Evolutionary conservation across 2,329 filamentous ascomycete species (phyloP).

Genomic region (Trichoderma sp.): DNA sequence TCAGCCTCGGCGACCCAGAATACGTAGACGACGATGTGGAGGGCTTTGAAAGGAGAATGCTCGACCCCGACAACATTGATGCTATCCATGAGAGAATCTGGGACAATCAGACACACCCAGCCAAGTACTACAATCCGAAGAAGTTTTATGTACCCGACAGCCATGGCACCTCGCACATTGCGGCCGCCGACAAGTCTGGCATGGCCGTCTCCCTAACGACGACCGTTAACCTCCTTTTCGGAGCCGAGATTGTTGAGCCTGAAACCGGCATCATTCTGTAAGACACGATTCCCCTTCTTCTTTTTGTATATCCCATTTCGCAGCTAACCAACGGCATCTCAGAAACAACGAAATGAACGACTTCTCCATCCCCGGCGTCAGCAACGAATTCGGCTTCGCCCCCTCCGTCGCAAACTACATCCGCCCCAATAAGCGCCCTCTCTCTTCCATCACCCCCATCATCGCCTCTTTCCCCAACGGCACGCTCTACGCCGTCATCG

Average conservation of each 20-base stretch:
- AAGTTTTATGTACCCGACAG: constrained; percentile 67
- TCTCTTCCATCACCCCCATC: constrained; percentile 79
- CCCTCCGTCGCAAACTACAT: constrained; percentile 82
- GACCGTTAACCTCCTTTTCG: constrained; percentile 86
- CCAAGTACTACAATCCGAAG: constrained; percentile 72
- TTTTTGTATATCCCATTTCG: no score
- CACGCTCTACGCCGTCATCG: constrained; percentile 67
- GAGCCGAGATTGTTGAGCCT: constrained; percentile 75
- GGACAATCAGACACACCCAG: constrained; percentile 70
- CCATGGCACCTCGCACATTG: constrained; percentile 73
- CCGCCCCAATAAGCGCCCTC: constrained; percentile 74
- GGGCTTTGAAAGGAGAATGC: constrained; percentile 66
- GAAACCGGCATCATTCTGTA: constrained; percentile 79
- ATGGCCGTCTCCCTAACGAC: constrained; percentile 81
- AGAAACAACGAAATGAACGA: constrained; percentile 71
- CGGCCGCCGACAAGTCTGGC: constrained; percentile 70
- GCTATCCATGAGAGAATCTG: constrained; percentile 67
- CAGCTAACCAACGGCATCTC: constrained; percentile 8
- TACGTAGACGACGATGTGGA: constrained; percentile 64
- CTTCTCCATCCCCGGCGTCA: constrained; percentile 78
- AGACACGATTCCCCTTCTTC: no score
- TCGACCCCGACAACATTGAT: constrained; percentile 61
- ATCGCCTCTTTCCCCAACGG: constrained; percentile 68
- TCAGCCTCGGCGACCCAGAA: constrained; percentile 78
- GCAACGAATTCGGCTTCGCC: constrained; percentile 83